Evolutionary conservation across 495 filamentous ascomycete species (phyloP).

Genomic region (Bathelium albidoporum): DNA sequence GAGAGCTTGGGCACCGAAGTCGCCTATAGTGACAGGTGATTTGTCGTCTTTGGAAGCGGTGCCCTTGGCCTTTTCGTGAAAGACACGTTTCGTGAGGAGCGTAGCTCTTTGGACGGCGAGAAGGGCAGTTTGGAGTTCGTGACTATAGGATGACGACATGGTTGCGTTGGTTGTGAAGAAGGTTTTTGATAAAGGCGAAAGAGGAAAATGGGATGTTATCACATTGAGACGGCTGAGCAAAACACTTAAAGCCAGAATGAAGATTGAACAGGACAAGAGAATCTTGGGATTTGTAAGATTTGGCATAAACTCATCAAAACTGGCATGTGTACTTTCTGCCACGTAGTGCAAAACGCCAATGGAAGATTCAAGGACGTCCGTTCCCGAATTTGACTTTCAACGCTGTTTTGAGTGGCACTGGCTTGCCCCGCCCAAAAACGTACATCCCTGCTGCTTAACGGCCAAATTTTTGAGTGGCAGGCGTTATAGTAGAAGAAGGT

Average conservation of each 20-base stretch:
- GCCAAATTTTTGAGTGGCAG: too few species aligned
- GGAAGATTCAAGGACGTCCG: too few species aligned
- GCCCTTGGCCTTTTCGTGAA: conserved; percentile 83
- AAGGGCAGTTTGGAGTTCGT: conserved; percentile 76
- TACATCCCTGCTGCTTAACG: too few species aligned
- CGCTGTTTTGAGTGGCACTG: too few species aligned
- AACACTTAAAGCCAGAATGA: conserved; percentile 42
- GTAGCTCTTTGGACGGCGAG: conserved; percentile 86
- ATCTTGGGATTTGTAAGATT: neutral
- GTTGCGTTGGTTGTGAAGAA: conserved; percentile 16
- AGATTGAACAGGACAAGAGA: conserved; percentile 28
- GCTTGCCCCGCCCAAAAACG: too few species aligned
- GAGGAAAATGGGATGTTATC: conserved; percentile 26
- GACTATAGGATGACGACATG: conserved; percentile 50
- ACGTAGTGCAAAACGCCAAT: too few species aligned
- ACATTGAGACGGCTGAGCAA: conserved; percentile 37
- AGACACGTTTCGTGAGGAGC: conserved; percentile 84
- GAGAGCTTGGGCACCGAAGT: conserved; percentile 94
- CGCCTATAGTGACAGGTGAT: conserved; percentile 93
- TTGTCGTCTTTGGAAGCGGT: conserved; percentile 88
- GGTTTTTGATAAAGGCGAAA: conserved; percentile 20
- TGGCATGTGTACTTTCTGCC: neutral
- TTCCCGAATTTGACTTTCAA: too few species aligned
- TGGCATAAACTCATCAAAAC: neutral
- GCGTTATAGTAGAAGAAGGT: too few species aligned